Conservation (phyloP, 768 basidiomycete genomes). For the Artomyces pyxidatus region DNA sequence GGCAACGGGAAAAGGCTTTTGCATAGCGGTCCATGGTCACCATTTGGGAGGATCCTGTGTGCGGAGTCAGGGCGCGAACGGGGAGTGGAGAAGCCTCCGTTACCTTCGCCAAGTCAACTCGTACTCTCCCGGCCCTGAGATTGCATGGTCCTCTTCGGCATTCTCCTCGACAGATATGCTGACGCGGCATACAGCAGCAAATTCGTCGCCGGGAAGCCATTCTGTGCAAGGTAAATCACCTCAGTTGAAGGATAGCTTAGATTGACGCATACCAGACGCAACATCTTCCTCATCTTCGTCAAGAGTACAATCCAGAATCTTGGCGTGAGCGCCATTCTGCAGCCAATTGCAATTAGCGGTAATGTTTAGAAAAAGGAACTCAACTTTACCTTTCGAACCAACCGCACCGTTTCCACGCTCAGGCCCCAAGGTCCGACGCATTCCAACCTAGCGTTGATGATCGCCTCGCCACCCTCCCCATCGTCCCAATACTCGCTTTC, state of each 20-base stretch:
- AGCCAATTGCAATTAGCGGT: not conserved
- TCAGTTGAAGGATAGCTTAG: not conserved
- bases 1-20: conserved; percentile 55
- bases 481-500: conserved; percentile 48
- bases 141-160: conserved; percentile 22
- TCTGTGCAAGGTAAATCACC: conserved; percentile 33
- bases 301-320: conserved; percentile 44
- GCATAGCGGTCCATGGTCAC: conserved; percentile 35
- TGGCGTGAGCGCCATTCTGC: conserved; percentile 38
- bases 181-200: conserved; percentile 49
- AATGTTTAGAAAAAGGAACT: not conserved
- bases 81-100: conserved; percentile 6
- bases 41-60: conserved; percentile 38
- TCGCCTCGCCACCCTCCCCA: conserved; percentile 44
- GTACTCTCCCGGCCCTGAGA: conserved; percentile 51
- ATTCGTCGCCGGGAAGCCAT: conserved; percentile 57
- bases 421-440: conserved; percentile 51
- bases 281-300: conserved; percentile 35
- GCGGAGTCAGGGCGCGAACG: no score
- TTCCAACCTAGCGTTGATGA: conserved; percentile 42
- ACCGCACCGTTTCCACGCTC: conserved; percentile 40
- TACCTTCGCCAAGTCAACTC: conserved; percentile 61
- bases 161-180: conserved; percentile 37
- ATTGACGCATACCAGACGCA: conserved; percentile 31
- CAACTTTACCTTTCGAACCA: conserved; percentile 37